phyloP scores from a whole-genome alignment of 2,329 filamentous ascomycete genomes.

The Plectosphaerella sp. region DNA sequence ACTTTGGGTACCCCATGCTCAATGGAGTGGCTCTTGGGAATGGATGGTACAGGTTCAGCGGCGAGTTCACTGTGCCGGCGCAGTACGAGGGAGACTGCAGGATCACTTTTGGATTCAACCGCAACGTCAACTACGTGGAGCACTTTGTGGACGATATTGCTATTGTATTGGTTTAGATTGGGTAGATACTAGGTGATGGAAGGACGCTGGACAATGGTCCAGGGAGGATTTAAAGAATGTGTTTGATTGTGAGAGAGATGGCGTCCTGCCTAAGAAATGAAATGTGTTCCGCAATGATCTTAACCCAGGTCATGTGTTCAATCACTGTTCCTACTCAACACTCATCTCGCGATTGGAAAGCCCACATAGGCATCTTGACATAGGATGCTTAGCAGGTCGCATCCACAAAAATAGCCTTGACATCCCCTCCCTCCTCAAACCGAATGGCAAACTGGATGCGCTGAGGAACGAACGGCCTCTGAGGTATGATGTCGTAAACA shows the following conservation, averaged over 20 bases:
- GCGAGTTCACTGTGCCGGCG: not conserved
- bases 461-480: not conserved
- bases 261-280: too few relatives aligned
- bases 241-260: too few relatives aligned
- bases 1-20: not conserved
- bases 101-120: not conserved
- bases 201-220: too few relatives aligned
- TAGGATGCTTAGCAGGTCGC: too few relatives aligned
- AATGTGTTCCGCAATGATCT: too few relatives aligned
- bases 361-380: too few relatives aligned
- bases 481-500: not conserved
- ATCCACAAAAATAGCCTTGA: not conserved
- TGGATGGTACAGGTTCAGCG: not conserved
- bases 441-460: not conserved
- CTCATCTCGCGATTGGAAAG: too few relatives aligned
- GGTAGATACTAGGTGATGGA: too few relatives aligned
- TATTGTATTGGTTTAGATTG: not conserved
- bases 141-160: not conserved
- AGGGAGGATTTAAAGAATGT: too few relatives aligned
- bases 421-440: not conserved
- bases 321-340: too few relatives aligned
- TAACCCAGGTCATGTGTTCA: too few relatives aligned
- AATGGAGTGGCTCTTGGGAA: not conserved
- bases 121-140: not conserved
- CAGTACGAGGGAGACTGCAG: not conserved